Evolutionary conservation across 208 protist genomes (phyloP).

Genomic region (Leptomonas pyrrhocoris): DNA sequence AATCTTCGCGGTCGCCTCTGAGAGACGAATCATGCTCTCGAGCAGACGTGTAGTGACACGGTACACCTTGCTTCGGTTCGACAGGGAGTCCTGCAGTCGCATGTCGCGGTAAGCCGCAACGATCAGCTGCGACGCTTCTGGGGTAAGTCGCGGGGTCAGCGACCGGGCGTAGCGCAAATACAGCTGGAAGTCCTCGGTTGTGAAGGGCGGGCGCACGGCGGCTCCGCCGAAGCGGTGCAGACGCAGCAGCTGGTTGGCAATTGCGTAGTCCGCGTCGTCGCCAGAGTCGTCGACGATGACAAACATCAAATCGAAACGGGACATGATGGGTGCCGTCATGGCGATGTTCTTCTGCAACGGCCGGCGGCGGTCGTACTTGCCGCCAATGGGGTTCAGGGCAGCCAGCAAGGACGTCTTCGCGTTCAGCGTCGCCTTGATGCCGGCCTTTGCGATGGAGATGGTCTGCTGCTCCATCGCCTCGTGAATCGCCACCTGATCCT

Average conservation of each 20-base stretch:
- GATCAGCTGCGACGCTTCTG: slow-evolving; percentile 88
- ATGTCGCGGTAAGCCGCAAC: slow-evolving; percentile 92
- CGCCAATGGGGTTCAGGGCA: slow-evolving; percentile 98
- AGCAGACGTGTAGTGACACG: slow-evolving; percentile 99
- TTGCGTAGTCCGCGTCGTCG: slow-evolving; percentile 95
- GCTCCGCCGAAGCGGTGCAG: slow-evolving; percentile 91
- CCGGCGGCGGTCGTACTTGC: slow-evolving; percentile 94
- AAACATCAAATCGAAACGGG: slow-evolving; percentile 99
- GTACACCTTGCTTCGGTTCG: slow-evolving; percentile 92
- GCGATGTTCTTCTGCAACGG: slow-evolving; percentile 93
- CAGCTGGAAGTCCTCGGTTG: slow-evolving; percentile 85
- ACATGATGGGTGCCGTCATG: slow-evolving; percentile 98
- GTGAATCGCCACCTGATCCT: slow-evolving; percentile 99
- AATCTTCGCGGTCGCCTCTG: slow-evolving; percentile 97
- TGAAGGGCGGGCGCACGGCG: slow-evolving; percentile 75
- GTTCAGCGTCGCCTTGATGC: slow-evolving; percentile 99
- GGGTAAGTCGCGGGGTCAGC: slow-evolving; percentile 89
- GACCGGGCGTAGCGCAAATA: slow-evolving; percentile 94
- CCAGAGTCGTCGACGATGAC: slow-evolving; percentile 98
- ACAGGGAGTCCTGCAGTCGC: slow-evolving; percentile 90
- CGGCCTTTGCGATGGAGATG: slow-evolving; percentile 99
- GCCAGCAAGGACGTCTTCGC: slow-evolving; percentile 98
- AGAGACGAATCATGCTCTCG: slow-evolving; percentile 99
- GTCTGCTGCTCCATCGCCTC: slow-evolving; percentile 99
- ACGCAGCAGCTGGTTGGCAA: slow-evolving; percentile 97